Base-by-base conservation (phyloP, 2,329 filamentous ascomycete species). In the Claviceps cyperi region DNA sequence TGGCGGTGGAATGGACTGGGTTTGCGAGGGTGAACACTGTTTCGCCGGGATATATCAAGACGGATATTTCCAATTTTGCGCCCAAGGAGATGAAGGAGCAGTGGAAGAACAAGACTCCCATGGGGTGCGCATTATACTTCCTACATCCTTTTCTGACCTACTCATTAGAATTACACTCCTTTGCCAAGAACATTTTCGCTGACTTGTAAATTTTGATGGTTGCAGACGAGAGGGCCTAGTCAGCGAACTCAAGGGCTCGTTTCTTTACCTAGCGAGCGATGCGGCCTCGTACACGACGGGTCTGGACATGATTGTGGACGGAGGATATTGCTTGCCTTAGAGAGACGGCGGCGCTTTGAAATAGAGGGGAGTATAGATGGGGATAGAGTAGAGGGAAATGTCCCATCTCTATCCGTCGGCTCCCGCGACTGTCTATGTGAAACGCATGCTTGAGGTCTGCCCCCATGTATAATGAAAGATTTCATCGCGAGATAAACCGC, bases 281-380 rank as follows among this genome's bases (percentile, higher is more conserved):
- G 86, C 86, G 4, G 78, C 83, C n/a, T 85, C 80, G 49, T 94
- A 88, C 68, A 88, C 83, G 17, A 94, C 86, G 8, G 87, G 80
- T 0, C 72, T 77, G 9, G 83, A 89, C 63, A 72, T 92, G 52
- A 68, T 86, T 54, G 77, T 90, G 46, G 86, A 92, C 63, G 86
- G 86, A 52, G 84, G 84, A 50, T 88, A 88, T 65, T 74, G 70
- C 59, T 64, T 72, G 47, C 71, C 73, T 47, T 80, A 32, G 9
- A 11, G 64, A 62, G 54, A 14, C 2, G 6, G 24, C 1, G 21
- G 8, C 36, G 7, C 14, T 17, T 28, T 17, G 28, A 32, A 11
- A 9, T 32, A 32, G 28, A 32, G 28, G 28, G 28, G 28, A 11
- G 28, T 32, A 32, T 32, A 11, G 28, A 32, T 32, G 28, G 28